A percentile compares a stretch with the other conserved stretches of the same genome.
These are phyloP conservation scores for Xylaria scruposa DNA, from an alignment of 495 filamentous ascomycete species.

Conservation along the genomic window DNA sequence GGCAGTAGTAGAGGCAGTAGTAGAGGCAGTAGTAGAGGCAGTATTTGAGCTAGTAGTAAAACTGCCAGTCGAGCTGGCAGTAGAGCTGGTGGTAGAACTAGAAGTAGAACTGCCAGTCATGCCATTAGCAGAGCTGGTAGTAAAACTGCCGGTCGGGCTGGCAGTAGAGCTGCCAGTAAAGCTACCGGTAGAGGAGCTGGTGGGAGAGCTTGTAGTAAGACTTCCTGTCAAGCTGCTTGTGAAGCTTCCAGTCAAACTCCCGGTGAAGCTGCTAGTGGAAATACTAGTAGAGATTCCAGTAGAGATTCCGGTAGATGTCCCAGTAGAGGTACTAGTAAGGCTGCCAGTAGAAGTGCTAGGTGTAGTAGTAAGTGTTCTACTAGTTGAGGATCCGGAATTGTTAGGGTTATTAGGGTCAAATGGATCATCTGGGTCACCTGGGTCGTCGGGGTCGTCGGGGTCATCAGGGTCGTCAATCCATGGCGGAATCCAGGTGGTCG, in stretches of 20 bases:
- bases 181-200: background rate
- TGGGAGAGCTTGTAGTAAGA: background rate
- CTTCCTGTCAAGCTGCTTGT: background rate
- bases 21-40: background rate
- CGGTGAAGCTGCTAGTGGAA: background rate
- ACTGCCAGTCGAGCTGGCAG: too few relatives aligned
- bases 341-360: background rate
- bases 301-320: background rate
- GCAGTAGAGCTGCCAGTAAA: background rate
- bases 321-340: too few relatives aligned
- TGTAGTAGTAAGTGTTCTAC: background rate
- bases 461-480: background rate
- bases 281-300: background rate
- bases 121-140: background rate
- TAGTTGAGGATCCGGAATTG: background rate
- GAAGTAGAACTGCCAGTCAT: background rate
- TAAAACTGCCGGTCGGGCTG: background rate
- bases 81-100: background rate
- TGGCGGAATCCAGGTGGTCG: background rate
- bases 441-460: background rate
- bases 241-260: background rate
- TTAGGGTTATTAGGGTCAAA: background rate
- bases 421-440: background rate
- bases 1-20: too few relatives aligned
- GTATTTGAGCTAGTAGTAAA: too few relatives aligned